Evolutionary conservation across 2,329 filamentous ascomycete genomes (phyloP).

Genomic region (Paracoccidioides brasiliensis): DNA sequence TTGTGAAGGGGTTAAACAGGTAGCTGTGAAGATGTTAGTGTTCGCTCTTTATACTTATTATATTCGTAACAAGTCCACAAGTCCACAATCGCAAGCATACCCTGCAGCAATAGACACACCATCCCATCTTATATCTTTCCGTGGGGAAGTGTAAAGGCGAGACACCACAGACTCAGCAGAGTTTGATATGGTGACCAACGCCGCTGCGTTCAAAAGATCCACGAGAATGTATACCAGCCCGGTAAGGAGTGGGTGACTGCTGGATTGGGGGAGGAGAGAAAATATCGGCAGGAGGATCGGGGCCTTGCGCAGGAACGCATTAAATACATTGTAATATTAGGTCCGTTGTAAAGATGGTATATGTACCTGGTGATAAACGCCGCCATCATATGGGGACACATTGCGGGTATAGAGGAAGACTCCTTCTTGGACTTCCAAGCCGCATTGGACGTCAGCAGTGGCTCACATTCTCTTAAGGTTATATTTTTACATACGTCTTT

Average conservation of each 20-base stretch:
- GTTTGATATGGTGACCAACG: constrained; percentile 64
- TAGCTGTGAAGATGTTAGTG: constrained; percentile 43
- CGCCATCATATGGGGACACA: constrained; percentile 93
- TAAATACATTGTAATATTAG: neutral
- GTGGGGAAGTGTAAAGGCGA: constrained; percentile 62
- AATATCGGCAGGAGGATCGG: constrained; percentile 86
- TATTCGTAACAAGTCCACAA: too few species aligned
- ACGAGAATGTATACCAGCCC: constrained; percentile 67
- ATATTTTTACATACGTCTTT: constrained; percentile 55
- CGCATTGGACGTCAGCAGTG: neutral
- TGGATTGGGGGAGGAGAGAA: constrained; percentile 64
- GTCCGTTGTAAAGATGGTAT: neutral
- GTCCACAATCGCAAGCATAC: constrained; percentile 35
- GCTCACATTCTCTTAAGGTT: constrained; percentile 5
- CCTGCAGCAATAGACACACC: constrained; percentile 64
- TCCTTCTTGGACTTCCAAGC: constrained; percentile 70
- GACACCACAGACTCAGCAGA: constrained; percentile 67
- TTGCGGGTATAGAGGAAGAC: constrained; percentile 93
- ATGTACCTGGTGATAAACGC: constrained; percentile 55
- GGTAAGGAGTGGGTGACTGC: constrained; percentile 56
- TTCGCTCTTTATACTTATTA: neutral
- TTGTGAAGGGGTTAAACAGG: constrained; percentile 87
- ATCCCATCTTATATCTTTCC: constrained; percentile 61
- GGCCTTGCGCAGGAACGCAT: constrained; percentile 52
- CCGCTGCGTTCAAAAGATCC: constrained; percentile 70